Evolutionary conservation across 2,329 filamentous ascomycete genomes (phyloP).

Genomic region (Trichoderma asperellum): DNA sequence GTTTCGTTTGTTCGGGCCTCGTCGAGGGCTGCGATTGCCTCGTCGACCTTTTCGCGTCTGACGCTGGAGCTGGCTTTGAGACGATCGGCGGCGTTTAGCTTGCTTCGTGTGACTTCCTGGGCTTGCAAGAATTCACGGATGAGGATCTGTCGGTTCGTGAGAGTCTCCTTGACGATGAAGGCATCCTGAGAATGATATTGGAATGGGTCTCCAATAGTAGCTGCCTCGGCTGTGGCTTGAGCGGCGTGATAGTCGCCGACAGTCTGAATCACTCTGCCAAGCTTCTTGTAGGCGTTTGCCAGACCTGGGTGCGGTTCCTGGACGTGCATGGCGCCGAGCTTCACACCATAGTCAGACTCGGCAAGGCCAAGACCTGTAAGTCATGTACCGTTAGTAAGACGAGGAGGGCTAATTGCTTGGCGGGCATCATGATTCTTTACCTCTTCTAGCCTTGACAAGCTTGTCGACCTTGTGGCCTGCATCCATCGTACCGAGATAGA

Average conservation of each 20-base stretch:
- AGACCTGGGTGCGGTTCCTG: slow-evolving; percentile 91
- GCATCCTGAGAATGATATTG: slow-evolving; percentile 95
- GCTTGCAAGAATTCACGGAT: slow-evolving; percentile 91
- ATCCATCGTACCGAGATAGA: slow-evolving; percentile 95
- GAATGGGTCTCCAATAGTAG: slow-evolving; percentile 89
- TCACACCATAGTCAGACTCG: slow-evolving; percentile 91
- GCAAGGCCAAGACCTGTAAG: slow-evolving; percentile 81
- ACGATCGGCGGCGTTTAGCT: slow-evolving; percentile 83
- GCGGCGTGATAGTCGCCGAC: slow-evolving; percentile 95
- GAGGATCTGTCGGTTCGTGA: slow-evolving; percentile 96
- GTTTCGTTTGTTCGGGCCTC: slow-evolving; percentile 83
- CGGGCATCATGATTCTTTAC: slow-evolving; percentile 51
- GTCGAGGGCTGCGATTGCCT: slow-evolving; percentile 88
- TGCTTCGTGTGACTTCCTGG: slow-evolving; percentile 80
- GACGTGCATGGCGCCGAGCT: slow-evolving; percentile 81
- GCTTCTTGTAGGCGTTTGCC: slow-evolving; percentile 87
- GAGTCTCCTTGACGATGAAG: slow-evolving; percentile 96
- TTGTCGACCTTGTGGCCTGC: slow-evolving; percentile 96
- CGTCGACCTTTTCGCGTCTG: slow-evolving; percentile 92
- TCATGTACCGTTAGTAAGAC: slow-evolving; percentile 33
- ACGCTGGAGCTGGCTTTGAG: slow-evolving; percentile 86
- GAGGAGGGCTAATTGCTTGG: slow-evolving; percentile 23
- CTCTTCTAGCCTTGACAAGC: slow-evolving; percentile 87
- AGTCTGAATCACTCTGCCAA: slow-evolving; percentile 90
- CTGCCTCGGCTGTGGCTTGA: slow-evolving; percentile 94